Conservation (phyloP, 257 asterid genomes). For the Solanum clarkiae region DNA sequence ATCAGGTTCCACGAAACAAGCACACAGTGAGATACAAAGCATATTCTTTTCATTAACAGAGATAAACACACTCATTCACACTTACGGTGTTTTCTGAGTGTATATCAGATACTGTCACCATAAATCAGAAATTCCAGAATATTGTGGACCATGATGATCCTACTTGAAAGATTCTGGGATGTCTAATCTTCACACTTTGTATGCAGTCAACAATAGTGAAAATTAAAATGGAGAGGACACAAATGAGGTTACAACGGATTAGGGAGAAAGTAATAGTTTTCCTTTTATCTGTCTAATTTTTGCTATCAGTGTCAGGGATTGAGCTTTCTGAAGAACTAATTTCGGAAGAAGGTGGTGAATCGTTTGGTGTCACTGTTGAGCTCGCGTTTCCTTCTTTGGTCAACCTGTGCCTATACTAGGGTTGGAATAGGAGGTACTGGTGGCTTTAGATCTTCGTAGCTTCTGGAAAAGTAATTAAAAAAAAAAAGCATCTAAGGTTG, state of each 20-base stretch:
- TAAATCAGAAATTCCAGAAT: not conserved
- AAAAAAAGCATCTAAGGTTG: too few relatives aligned
- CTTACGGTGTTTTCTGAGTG: not conserved
- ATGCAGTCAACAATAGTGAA: not conserved
- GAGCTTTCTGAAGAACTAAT: conserved; percentile 20
- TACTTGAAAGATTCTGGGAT: not conserved
- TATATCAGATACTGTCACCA: not conserved
- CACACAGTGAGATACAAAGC: not conserved
- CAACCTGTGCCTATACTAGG: conserved; percentile 22
- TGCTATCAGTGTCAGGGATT: conserved; percentile 1
- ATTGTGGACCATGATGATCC: not conserved
- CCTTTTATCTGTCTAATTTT: conserved; percentile 13
- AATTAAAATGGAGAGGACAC: not conserved
- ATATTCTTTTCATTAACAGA: not conserved
- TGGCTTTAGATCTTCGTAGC: conserved; percentile 58
- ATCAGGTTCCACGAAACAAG: not conserved
- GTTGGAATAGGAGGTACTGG: conserved; percentile 54
- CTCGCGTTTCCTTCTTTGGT: conserved; percentile 10
- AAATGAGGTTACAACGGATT: conserved; percentile 31
- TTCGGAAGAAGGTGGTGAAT: conserved; percentile 12
- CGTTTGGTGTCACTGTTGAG: not conserved
- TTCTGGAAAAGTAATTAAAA: not conserved
- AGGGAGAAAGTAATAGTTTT: conserved; percentile 24
- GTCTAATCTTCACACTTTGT: not conserved
- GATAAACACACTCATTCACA: not conserved